phyloP scores from a whole-genome alignment of 371 early-diverging fungal genomes.

The Furculomyces boomerangus region DNA sequence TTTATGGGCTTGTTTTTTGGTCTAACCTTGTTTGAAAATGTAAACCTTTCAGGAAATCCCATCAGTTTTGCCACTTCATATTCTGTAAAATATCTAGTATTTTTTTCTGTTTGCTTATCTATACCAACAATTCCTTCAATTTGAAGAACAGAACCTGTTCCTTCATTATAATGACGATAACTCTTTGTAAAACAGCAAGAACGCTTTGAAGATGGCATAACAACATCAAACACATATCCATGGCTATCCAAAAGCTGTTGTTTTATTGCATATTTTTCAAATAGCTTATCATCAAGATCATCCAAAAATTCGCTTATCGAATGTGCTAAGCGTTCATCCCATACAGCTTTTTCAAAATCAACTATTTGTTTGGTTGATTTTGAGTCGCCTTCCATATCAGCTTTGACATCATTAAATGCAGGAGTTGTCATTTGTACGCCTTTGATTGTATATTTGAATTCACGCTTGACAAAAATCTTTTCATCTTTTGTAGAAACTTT shows the following conservation, averaged over 20 bases:
- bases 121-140: conserved; percentile 10
- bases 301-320: conserved; percentile 21
- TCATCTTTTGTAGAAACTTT: neutral
- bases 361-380: conserved; percentile 5
- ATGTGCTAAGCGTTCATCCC: conserved; percentile 17
- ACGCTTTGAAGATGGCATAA: conserved; percentile 35
- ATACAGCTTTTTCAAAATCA: conserved; percentile 19
- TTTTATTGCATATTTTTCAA: conserved; percentile 5
- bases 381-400: neutral
- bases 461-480: neutral
- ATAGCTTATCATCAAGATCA: conserved; percentile 13
- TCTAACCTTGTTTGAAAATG: conserved; percentile 11
- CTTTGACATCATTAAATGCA: neutral
- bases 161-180: conserved; percentile 58
- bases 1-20: neutral
- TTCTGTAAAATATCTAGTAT: conserved; percentile 59
- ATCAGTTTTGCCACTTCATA: conserved; percentile 56
- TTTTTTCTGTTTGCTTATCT: conserved; percentile 12
- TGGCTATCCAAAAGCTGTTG: conserved; percentile 21
- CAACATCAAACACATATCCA: conserved; percentile 34
- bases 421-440: neutral
- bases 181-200: conserved; percentile 79
- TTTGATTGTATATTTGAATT: neutral
- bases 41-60: conserved; percentile 47
- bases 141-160: conserved; percentile 36